phyloP scores from a whole-genome alignment of 805 yeast species.

The Pichia cephalocereana region DNA sequence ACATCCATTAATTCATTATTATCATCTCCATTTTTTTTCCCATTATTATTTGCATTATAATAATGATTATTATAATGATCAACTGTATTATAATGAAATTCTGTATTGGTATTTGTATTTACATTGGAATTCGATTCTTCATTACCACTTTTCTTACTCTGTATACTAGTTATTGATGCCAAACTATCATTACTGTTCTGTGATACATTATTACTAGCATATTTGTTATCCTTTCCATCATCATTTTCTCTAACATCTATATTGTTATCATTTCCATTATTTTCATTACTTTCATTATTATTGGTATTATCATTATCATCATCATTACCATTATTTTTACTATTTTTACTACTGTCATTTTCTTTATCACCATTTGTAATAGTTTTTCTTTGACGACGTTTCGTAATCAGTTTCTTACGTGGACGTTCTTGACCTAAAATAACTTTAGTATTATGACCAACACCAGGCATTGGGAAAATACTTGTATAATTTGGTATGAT shows the following conservation, averaged over 20 bases:
- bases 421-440: constrained; percentile 7
- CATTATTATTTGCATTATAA: not conserved
- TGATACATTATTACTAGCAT: not conserved
- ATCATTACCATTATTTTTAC: not conserved
- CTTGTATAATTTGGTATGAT: constrained; percentile 15
- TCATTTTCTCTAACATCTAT: not conserved
- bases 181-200: not conserved
- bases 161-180: not conserved
- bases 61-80: not conserved
- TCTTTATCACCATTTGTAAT: not conserved
- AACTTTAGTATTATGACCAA: constrained; percentile 12
- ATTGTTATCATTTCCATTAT: not conserved
- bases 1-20: constrained; percentile 4
- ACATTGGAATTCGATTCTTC: not conserved
- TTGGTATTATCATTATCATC: not conserved
- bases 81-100: not conserved
- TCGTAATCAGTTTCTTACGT: constrained; percentile 9
- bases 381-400: constrained; percentile 9
- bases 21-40: not conserved
- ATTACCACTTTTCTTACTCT: not conserved
- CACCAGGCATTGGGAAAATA: constrained; percentile 21
- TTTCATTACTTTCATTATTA: not conserved
- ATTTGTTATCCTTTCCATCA: not conserved
- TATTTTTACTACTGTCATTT: not conserved
- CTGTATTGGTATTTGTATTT: no score